Conservation (phyloP, 306 rosid genomes). For the Glycine latifolia region DNA sequence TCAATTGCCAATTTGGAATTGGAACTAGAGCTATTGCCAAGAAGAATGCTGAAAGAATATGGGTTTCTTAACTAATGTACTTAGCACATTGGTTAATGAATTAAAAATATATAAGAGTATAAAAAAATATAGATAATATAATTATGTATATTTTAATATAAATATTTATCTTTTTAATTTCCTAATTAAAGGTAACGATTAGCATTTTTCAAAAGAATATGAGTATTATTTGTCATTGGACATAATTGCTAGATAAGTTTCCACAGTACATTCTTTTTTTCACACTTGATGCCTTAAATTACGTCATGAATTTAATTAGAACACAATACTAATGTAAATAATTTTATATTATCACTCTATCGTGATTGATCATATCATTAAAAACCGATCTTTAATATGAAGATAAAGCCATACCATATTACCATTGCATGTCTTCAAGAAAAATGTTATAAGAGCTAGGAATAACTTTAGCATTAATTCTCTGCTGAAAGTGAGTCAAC, state of each 20-base stretch:
- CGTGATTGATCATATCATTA: not conserved
- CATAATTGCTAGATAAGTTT: not conserved
- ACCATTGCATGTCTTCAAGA: not conserved
- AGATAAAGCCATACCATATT: not conserved
- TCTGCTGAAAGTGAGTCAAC: constrained; percentile 13
- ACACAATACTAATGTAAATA: not conserved
- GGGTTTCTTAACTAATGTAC: too few relatives aligned
- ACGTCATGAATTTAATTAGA: not conserved
- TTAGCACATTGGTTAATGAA: too few relatives aligned
- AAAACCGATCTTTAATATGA: not conserved
- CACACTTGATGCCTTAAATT: not conserved
- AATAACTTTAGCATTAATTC: constrained; percentile 35
- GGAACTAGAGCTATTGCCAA: too few relatives aligned
- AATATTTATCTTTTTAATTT: too few relatives aligned
- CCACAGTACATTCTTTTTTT: not conserved
- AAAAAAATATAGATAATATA: too few relatives aligned
- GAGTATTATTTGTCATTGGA: not conserved
- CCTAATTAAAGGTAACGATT: too few relatives aligned
- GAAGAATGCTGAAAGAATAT: too few relatives aligned
- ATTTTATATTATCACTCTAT: not conserved
- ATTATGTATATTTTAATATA: too few relatives aligned
- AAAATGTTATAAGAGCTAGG: constrained; percentile 4
- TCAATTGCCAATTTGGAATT: too few relatives aligned
- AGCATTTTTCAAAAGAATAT: too few relatives aligned
- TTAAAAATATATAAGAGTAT: too few relatives aligned